Conservation (phyloP, 169 alveolate genomes). For the Plasmodium cynomolgi region DNA sequence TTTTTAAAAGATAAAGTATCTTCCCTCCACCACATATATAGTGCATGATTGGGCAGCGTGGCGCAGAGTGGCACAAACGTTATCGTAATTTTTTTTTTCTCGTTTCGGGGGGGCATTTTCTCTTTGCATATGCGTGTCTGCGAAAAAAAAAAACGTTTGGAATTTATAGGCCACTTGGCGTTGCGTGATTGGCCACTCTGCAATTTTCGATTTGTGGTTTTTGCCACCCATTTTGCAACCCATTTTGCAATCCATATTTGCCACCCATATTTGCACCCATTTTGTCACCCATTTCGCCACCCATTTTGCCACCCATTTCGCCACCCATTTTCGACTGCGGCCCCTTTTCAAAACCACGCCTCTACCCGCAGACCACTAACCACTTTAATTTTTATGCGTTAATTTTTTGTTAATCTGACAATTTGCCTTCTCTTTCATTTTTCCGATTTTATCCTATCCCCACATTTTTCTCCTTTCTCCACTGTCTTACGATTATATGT, state of each 20-base stretch:
- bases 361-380: neutral
- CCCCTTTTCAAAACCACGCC: neutral
- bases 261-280: neutral
- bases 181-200: neutral
- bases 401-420: neutral
- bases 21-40: neutral
- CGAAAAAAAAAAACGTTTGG: neutral
- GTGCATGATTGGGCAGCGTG: neutral
- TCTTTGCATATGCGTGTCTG: neutral
- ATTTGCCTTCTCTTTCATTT: neutral
- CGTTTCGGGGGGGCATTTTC: neutral
- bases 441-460: neutral
- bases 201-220: neutral
- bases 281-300: neutral
- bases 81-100: neutral
- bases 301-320: neutral
- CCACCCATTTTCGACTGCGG: neutral
- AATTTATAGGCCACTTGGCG: neutral
- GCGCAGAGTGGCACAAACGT: neutral
- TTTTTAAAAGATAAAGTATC: neutral
- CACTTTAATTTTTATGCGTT: neutral
- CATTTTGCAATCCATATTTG: too few species aligned
- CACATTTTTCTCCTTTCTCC: neutral
- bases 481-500: neutral
- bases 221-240: neutral